A percentile compares a stretch with the other conserved stretches of the same genome.
These are phyloP conservation scores for Comarum palustre DNA, from an alignment of 306 rosid species.

Conservation along the genomic window DNA sequence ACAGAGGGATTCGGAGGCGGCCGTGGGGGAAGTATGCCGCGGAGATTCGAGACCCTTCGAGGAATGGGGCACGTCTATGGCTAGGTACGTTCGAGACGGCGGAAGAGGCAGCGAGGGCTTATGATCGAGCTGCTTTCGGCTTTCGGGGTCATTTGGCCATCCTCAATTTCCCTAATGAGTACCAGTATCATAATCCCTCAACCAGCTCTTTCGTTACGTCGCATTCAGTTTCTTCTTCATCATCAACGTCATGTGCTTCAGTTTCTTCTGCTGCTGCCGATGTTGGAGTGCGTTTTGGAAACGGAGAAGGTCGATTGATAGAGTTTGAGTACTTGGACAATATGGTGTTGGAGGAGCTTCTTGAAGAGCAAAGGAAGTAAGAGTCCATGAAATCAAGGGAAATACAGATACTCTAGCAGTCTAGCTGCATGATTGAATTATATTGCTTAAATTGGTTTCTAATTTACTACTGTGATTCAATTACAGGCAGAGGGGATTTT, in stretches of 20 bases:
- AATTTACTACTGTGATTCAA: too few species aligned
- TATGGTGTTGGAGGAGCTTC: slow-evolving; percentile 71
- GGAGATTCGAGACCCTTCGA: slow-evolving; percentile 83
- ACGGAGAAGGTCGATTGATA: slow-evolving; percentile 22
- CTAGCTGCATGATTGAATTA: too few species aligned
- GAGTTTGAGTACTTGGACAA: slow-evolving; percentile 75
- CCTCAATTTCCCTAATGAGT: slow-evolving; percentile 81
- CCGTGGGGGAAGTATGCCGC: slow-evolving; percentile 97
- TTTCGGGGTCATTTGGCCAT: slow-evolving; percentile 83
- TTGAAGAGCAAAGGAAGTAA: slow-evolving; percentile 36
- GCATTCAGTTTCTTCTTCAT: slow-evolving; percentile 17
- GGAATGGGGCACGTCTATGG: slow-evolving; percentile 83
- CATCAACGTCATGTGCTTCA: slow-evolving; percentile 10
- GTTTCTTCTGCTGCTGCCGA: not conserved
- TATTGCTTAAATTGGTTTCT: too few species aligned
- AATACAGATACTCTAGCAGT: too few species aligned
- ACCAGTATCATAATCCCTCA: slow-evolving; percentile 32
- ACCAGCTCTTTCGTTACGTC: slow-evolving; percentile 6
- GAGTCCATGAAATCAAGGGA: not conserved
- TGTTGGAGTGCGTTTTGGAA: not conserved
- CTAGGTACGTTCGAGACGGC: slow-evolving; percentile 87
- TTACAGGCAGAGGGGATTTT: too few species aligned
- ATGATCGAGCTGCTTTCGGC: slow-evolving; percentile 79
- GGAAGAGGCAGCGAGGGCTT: slow-evolving; percentile 83
- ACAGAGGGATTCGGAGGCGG: slow-evolving; percentile 75